Evolutionary conservation across 2,329 filamentous ascomycete genomes (phyloP).

Genomic region (Helotiales sp.): DNA sequence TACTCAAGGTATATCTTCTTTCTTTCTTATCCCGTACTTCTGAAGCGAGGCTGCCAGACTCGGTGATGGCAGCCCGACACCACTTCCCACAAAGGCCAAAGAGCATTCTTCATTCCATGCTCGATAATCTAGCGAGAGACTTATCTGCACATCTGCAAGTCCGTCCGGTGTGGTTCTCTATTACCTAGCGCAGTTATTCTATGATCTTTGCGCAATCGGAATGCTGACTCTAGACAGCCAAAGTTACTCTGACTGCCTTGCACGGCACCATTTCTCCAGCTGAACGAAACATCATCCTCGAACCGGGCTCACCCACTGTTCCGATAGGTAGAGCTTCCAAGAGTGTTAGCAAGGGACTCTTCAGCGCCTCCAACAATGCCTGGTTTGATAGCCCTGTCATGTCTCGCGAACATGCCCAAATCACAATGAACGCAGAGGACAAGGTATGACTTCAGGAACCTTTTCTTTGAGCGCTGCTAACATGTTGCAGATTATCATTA

Average conservation of each 20-base stretch:
- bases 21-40: background rate
- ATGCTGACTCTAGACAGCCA: conserved; percentile 15
- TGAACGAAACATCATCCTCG: conserved; percentile 27
- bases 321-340: conserved; percentile 48
- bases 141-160: background rate
- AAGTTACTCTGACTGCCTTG: conserved; percentile 25
- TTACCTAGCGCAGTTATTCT: background rate
- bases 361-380: conserved; percentile 52
- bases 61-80: conserved; percentile 1
- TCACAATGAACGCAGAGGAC: conserved; percentile 44
- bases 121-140: background rate
- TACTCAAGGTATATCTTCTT: conserved; percentile 20
- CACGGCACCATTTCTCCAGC: conserved; percentile 23
- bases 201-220: background rate
- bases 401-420: conserved; percentile 65
- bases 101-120: background rate
- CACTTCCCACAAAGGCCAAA: background rate
- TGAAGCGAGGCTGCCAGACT: conserved; percentile 13
- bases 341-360: conserved; percentile 43
- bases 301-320: conserved; percentile 15
- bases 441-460: conserved; percentile 40
- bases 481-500: conserved; percentile 40
- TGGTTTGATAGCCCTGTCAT: conserved; percentile 73
- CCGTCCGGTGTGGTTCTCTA: background rate
- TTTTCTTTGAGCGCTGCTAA: conserved; percentile 19